Evolutionary conservation across 2,329 filamentous ascomycete species (phyloP).

Genomic region (Chaetomiaceae sp.): DNA sequence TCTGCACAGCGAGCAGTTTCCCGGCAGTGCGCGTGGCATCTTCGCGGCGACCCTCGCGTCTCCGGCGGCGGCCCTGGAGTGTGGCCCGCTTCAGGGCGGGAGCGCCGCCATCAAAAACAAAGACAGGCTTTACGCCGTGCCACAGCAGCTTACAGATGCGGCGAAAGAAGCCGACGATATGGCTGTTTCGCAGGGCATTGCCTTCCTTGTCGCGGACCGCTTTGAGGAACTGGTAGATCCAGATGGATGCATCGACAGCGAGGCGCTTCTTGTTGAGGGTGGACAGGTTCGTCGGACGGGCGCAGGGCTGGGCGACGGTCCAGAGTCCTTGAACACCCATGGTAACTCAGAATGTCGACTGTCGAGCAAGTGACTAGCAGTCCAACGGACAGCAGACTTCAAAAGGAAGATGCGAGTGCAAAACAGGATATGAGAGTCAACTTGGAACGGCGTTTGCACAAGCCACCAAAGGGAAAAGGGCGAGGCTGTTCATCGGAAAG

Average conservation of each 20-base stretch:
- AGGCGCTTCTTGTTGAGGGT: constrained; percentile 94
- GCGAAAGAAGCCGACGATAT: constrained; percentile 96
- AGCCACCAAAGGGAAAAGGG: background rate
- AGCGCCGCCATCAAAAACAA: constrained; percentile 96
- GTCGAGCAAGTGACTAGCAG: too few relatives aligned
- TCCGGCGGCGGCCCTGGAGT: constrained; percentile 69
- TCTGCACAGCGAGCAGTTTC: constrained; percentile 86
- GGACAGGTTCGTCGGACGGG: constrained; percentile 91
- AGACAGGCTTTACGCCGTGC: constrained; percentile 93
- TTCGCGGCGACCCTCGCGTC: constrained; percentile 82
- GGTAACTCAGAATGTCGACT: constrained; percentile 26
- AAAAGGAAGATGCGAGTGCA: too few relatives aligned
- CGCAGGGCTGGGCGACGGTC: constrained; percentile 92
- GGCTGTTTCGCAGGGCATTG: constrained; percentile 90
- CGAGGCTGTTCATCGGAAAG: background rate
- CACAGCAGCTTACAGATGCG: constrained; percentile 96
- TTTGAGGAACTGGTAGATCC: constrained; percentile 99
- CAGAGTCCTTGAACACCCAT: constrained; percentile 99
- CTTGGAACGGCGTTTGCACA: too few relatives aligned
- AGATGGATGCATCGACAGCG: constrained; percentile 96
- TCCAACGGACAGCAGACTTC: too few relatives aligned
- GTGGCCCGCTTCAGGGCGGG: constrained; percentile 88
- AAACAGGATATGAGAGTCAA: too few relatives aligned
- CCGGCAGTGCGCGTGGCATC: constrained; percentile 90
- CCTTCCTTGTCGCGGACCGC: constrained; percentile 98